These are phyloP conservation scores for Geotrichum australiense DNA, from an alignment of 1,139 yeast species.

Conservation along the genomic window DNA sequence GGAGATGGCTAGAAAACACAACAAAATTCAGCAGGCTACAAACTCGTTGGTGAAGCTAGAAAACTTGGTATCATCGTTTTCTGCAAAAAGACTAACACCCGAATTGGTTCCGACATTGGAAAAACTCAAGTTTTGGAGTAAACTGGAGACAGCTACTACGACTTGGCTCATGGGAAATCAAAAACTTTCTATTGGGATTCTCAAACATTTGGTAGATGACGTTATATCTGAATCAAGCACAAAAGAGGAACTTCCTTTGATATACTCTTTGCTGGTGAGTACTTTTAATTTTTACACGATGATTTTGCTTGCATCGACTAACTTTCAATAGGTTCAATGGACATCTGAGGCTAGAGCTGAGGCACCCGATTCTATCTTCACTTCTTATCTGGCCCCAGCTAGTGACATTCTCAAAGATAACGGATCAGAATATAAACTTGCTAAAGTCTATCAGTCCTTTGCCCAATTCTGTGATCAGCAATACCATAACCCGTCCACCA, in stretches of 20 bases:
- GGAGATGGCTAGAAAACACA: slow-evolving; percentile 11
- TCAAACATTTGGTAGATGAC: slow-evolving; percentile 5
- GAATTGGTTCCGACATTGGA: slow-evolving; percentile 2
- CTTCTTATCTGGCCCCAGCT: slow-evolving; percentile 17
- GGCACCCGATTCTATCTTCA: slow-evolving; percentile 11
- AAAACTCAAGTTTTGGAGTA: slow-evolving; percentile 13
- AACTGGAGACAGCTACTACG: slow-evolving; percentile 14
- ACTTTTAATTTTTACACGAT: background rate
- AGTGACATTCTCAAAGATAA: slow-evolving; percentile 19
- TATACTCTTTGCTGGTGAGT: slow-evolving; percentile 14
- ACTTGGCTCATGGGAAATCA: slow-evolving; percentile 15
- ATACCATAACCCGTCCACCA: slow-evolving; percentile 41
- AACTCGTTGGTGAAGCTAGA: slow-evolving; percentile 11
- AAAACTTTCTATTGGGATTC: slow-evolving; percentile 12
- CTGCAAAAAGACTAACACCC: slow-evolving; percentile 4
- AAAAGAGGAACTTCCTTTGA: slow-evolving; percentile 5
- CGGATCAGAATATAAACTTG: slow-evolving; percentile 26
- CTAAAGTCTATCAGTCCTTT: slow-evolving; percentile 49
- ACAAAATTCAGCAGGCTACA: slow-evolving; percentile 11
- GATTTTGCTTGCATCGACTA: background rate
- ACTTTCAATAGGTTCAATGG: slow-evolving; percentile 14
- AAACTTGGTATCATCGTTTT: background rate
- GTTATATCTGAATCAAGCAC: background rate
- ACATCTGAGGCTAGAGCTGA: slow-evolving; percentile 17
- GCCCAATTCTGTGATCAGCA: slow-evolving; percentile 76